These are phyloP conservation scores for Plasmodium fragile DNA, from an alignment of 169 alveolate genomes.

Conservation along the genomic window DNA sequence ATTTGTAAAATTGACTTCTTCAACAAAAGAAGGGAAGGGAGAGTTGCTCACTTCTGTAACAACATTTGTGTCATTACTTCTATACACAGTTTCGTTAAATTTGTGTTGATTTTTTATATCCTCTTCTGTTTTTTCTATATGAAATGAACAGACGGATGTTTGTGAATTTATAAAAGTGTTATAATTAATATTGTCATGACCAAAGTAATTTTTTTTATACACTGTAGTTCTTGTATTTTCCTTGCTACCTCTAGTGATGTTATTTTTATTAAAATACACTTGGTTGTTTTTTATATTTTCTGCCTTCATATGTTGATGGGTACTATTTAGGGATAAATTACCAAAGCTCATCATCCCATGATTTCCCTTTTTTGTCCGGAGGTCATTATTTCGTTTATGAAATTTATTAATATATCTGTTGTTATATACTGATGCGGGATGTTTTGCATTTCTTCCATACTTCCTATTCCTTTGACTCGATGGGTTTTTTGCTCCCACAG, in stretches of 20 bases:
- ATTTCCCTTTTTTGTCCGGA: conserved; percentile 14
- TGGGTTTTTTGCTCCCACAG: conserved; percentile 9
- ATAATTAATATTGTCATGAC: conserved; percentile 64
- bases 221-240: background rate
- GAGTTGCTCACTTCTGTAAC: background rate
- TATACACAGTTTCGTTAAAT: background rate
- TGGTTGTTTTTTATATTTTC: conserved; percentile 21
- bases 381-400: conserved; percentile 25
- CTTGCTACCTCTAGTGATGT: conserved; percentile 9
- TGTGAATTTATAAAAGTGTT: conserved; percentile 54
- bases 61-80: conserved; percentile 1
- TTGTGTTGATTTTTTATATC: conserved; percentile 51
- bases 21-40: conserved; percentile 31
- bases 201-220: conserved; percentile 59
- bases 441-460: conserved; percentile 42
- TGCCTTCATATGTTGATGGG: conserved; percentile 13
- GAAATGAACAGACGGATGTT: conserved; percentile 62
- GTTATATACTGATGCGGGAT: conserved; percentile 24
- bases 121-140: conserved; percentile 72
- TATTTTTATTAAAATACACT: conserved; percentile 5
- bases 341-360: conserved; percentile 9
- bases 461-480: conserved; percentile 39
- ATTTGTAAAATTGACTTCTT: conserved; percentile 47
- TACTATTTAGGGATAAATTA: conserved; percentile 6
- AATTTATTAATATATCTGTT: conserved; percentile 55